Percentiles rank a stretch among this genome's conserved stretches.
Evolutionary conservation across 306 rosid genomes (phyloP).

Genomic region (Quercus berberidifolia): DNA sequence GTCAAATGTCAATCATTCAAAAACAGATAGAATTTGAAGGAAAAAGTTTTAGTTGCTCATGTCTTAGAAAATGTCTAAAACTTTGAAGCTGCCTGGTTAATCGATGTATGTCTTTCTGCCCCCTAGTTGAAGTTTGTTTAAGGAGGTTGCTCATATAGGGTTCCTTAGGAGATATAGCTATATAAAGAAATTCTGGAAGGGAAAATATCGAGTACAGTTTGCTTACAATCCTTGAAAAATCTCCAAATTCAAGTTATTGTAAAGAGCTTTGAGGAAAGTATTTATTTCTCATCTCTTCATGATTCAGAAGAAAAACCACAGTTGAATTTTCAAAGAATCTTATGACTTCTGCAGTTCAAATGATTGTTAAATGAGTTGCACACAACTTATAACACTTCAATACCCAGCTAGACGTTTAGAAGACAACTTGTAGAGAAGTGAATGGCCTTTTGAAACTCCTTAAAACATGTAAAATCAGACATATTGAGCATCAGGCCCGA

Average conservation of each 20-base stretch:
- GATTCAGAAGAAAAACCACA: neutral
- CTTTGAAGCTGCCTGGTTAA: neutral
- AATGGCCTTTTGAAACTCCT: neutral
- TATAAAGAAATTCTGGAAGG: neutral
- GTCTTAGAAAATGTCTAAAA: neutral
- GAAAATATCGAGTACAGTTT: neutral
- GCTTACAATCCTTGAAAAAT: neutral
- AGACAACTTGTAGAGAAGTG: neutral
- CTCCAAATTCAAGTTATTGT: neutral
- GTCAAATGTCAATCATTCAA: no score
- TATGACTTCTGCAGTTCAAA: neutral
- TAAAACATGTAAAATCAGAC: neutral
- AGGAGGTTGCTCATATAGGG: neutral
- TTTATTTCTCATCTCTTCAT: neutral
- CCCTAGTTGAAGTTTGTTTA: neutral
- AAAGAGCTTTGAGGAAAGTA: neutral
- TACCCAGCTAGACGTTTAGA: neutral
- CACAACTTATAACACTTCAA: neutral
- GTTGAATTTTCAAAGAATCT: neutral
- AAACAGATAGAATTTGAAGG: no score
- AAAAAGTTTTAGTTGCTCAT: neutral
- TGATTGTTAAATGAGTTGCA: neutral
- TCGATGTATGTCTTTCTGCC: neutral
- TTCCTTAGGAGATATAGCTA: neutral
- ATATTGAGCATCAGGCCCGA: neutral